Percentiles rank a stretch among this genome's conserved stretches.
phyloP scores from a whole-genome alignment of 768 basidiomycete genomes.

The Leucocoprinus leucothites region DNA sequence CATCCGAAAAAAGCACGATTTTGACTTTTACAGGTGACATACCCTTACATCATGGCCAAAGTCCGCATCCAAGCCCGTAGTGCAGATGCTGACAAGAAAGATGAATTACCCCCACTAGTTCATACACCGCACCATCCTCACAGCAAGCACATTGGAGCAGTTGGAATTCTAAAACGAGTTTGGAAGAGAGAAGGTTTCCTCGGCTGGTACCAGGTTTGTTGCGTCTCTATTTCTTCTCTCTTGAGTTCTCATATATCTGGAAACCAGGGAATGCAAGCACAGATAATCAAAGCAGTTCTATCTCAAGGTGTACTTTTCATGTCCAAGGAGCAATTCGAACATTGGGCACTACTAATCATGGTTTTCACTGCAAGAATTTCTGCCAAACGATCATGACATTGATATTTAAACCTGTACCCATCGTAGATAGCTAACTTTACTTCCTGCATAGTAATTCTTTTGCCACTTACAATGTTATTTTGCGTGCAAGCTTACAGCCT shows the following conservation, averaged over 20 bases:
- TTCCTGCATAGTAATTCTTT: background rate
- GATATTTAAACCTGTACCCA: constrained; percentile 7
- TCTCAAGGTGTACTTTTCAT: constrained; percentile 95
- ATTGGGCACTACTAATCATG: constrained; percentile 76
- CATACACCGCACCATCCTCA: constrained; percentile 42
- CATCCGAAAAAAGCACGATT: background rate
- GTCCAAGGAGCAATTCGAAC: constrained; percentile 96
- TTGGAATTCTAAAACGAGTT: constrained; percentile 71
- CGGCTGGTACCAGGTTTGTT: constrained; percentile 94
- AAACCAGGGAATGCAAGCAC: constrained; percentile 88
- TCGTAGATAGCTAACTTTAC: background rate
- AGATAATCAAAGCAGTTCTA: constrained; percentile 93
- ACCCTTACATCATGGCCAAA: constrained; percentile 96
- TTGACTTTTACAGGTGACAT: constrained; percentile 64
- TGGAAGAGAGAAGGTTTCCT: constrained; percentile 72
- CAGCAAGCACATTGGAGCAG: constrained; percentile 62
- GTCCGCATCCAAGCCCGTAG: constrained; percentile 89
- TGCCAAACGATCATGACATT: constrained; percentile 13
- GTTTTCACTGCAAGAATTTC: constrained; percentile 43
- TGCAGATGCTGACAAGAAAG: constrained; percentile 49
- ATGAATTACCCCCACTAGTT: constrained; percentile 32
- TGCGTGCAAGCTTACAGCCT: too few relatives aligned
- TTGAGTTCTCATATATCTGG: background rate
- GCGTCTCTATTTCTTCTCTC: background rate
- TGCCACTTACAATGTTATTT: too few relatives aligned